Evolutionary conservation across 2,329 filamentous ascomycete species (phyloP), one percentile per base, ranked within the genome.

Genomic region (Tolypocladium endophyticum): DNA sequence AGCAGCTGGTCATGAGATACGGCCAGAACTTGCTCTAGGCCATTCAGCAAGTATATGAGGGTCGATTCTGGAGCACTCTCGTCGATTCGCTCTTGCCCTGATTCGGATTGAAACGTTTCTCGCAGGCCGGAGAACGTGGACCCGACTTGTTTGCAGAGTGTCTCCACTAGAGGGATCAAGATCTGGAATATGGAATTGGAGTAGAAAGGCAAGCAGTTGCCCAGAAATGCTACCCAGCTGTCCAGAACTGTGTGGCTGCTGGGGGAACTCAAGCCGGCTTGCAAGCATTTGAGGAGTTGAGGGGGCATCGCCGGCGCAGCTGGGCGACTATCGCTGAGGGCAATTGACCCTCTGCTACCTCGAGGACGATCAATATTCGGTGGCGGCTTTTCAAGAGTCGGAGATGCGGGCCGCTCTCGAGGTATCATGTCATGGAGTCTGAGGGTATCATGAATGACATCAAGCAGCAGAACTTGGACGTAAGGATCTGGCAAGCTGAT

Each of bases 151-250:
- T 80, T 80, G 70, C 92, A 97, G 52, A 99, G 81, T 38, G 90
- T 95, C 72, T 94, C 92, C 1, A 97, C 92, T 3, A 99, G 79
- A 14, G 92, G 94, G 58, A 99, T 87, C 39, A 99, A 77, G 57
- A 94, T 88, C 69, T 96, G 89, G 70, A 97, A 97, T 54, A 97
- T 90, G 6, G 87, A 85, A 52, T 89, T 87, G 0, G 88, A 83
- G 72, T 96, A 96, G 18, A 96, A 79, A 0, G 92, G 91, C 36
- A 99, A 77, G 53, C 91, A 90, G 69, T 93, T 89, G 5, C 86
- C 84, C 9, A 99, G 79, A 65, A 99, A 92, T 36, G 84, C 81
- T 12, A 97, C 86, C 95, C 95, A 99, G 70, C 90, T 92, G 67
- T 97, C 92, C 41, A 99, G 77, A 7, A 95, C 87, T 11, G 86